Percentiles rank a stretch among this genome's conserved stretches.
Conservation (phyloP, 805 yeast species). For the Komagataella kurtzmanii region DNA sequence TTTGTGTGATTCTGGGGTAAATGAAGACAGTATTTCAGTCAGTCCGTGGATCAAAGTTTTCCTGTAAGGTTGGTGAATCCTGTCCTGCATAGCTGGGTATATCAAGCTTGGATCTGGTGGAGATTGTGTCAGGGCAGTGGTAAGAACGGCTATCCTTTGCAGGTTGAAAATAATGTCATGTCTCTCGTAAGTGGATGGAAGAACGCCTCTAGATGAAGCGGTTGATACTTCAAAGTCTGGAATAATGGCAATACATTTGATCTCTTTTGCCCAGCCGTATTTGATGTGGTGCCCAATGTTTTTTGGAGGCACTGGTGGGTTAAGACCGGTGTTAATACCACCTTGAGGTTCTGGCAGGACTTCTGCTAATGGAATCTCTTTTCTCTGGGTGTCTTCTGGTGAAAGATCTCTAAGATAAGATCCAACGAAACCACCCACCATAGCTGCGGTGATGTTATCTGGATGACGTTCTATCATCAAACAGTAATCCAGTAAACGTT, state of each 20-base stretch:
- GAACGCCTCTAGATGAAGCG: slow-evolving; percentile 79
- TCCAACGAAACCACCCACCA: slow-evolving; percentile 98
- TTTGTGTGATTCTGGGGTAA: slow-evolving; percentile 71
- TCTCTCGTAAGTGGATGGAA: slow-evolving; percentile 68
- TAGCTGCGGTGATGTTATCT: slow-evolving; percentile 95
- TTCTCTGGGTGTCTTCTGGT: slow-evolving; percentile 56
- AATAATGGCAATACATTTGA: slow-evolving; percentile 82
- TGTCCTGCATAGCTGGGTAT: slow-evolving; percentile 93
- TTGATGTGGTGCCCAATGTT: slow-evolving; percentile 82
- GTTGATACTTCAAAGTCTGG: slow-evolving; percentile 94
- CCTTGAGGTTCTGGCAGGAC: slow-evolving; percentile 72
- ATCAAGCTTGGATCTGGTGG: slow-evolving; percentile 76
- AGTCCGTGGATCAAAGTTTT: slow-evolving; percentile 86
- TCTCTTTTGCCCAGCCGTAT: slow-evolving; percentile 68
- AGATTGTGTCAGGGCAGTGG: slow-evolving; percentile 78
- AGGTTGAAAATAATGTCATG: slow-evolving; percentile 83
- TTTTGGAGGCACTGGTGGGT: slow-evolving; percentile 73
- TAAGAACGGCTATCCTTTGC: slow-evolving; percentile 85
- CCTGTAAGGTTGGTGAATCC: slow-evolving; percentile 95
- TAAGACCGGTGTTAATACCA: slow-evolving; percentile 51
- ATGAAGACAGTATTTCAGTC: slow-evolving; percentile 60
- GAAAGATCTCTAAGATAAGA: slow-evolving; percentile 76
- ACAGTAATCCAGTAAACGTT: slow-evolving; percentile 85
- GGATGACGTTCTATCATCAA: slow-evolving; percentile 97
- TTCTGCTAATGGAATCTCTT: slow-evolving; percentile 74